A percentile compares a stretch with the other conserved stretches of the same genome.
Conservation (phyloP, 75 land plant species). For the Picea glauca region DNA sequence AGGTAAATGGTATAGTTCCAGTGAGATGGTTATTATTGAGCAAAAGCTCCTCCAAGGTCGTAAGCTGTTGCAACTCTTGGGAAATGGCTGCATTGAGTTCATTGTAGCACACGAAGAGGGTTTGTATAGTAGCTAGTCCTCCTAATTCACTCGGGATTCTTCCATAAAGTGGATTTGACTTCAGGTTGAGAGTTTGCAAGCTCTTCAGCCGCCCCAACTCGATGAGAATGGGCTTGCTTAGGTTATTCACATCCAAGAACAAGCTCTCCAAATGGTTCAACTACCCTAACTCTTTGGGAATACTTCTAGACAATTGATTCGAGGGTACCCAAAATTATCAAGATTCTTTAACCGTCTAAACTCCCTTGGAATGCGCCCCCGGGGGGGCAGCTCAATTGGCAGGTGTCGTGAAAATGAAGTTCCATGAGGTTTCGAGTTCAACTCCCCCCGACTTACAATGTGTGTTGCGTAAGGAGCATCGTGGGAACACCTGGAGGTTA, state of each 20-base stretch:
- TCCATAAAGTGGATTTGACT: slow-evolving; percentile 6
- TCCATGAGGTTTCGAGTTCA: too few relatives aligned
- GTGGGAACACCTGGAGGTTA: too few relatives aligned
- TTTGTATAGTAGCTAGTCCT: not conserved
- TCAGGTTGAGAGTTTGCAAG: slow-evolving; percentile 1
- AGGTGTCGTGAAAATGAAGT: too few relatives aligned
- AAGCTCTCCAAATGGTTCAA: not conserved
- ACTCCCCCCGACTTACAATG: too few relatives aligned
- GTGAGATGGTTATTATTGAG: not conserved
- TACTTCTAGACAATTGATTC: not conserved
- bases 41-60: slow-evolving; percentile 4
- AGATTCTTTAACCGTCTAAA: not conserved
- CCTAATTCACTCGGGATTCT: not conserved
- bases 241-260: slow-evolving; percentile 12
- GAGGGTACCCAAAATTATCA: not conserved
- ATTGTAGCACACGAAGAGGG: not conserved
- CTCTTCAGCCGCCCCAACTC: slow-evolving; percentile 14
- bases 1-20: not conserved
- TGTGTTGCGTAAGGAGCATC: too few relatives aligned
- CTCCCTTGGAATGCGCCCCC: slow-evolving; percentile 13
- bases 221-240: slow-evolving; percentile 10
- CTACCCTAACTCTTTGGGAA: not conserved
- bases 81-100: slow-evolving; percentile 11
- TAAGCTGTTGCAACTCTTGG: not conserved
- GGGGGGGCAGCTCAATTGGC: too few relatives aligned